Base-by-base conservation (phyloP, 2,329 filamentous ascomycete species). In the Neobulgaria alba region DNA sequence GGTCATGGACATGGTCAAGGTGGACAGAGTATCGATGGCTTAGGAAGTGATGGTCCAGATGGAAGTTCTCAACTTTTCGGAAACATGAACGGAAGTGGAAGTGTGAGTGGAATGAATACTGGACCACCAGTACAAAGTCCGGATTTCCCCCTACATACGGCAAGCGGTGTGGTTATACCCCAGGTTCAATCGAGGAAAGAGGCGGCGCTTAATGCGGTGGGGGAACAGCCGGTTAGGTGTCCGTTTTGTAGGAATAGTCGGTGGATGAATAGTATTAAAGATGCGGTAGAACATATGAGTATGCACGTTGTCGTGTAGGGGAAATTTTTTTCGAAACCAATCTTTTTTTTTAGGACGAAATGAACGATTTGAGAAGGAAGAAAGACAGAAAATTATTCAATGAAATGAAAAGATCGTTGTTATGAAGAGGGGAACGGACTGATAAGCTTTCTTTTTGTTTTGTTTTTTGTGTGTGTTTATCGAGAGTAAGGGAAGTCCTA, bases 241-340 rank as follows among this genome's bases (percentile, higher is more conserved):
- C 57, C 57, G 12, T 59, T 56, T 43, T 59, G 57, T 44, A 48
- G 57, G 15, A 59, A 59, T 42, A 49, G 52, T 41, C 43, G 57
- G 29, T 58, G 55, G 56, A 51, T 59, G 50, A 50, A 48, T 29
- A 57, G 47, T 39, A 56, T 59, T 16, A 55, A 56, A 41, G 57
- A 59, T 46, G 57, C 57, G 16, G 57, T 59, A 3, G 55, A 59
- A 33, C 57, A 59, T 44, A 57, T 59, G 56, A 56, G 53, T 45
- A 58, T 59, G 57, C 57, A 59, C 46, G 57, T 59, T 42, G 53
- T 56, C 10, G 55, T 58, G 21, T 47, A 38, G 23, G 23, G n/a
- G n/a, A n/a, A n/a, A n/a, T n/a, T n/a, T n/a, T n/a, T n/a, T n/a
- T n/a, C n/a, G n/a, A n/a, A n/a, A n/a, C n/a, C n/a, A n/a, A n/a